Conservation (phyloP, 768 basidiomycete genomes). For the Agrocybe pediades region DNA sequence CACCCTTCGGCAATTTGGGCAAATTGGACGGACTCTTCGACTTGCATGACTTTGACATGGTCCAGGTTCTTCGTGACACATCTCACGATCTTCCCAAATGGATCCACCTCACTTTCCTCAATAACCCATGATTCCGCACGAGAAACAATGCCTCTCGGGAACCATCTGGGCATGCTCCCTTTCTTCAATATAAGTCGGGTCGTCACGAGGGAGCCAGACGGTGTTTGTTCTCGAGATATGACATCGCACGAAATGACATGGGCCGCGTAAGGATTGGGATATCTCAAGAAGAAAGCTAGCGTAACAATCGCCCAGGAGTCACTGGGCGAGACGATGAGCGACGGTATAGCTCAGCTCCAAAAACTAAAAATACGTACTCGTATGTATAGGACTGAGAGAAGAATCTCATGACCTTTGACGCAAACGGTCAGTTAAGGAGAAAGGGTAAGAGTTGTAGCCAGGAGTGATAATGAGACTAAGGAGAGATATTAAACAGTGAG, state of each 20-base stretch:
- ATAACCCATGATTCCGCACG: slow-evolving; percentile 93
- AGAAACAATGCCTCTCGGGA: slow-evolving; percentile 77
- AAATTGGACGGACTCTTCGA: slow-evolving; percentile 80
- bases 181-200: slow-evolving; percentile 92
- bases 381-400: slow-evolving; percentile 57
- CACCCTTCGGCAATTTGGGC: slow-evolving; percentile 73
- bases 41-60: slow-evolving; percentile 92
- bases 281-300: slow-evolving; percentile 91
- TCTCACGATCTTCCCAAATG: slow-evolving; percentile 71
- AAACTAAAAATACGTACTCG: slow-evolving; percentile 42
- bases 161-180: slow-evolving; percentile 92
- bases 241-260: slow-evolving; percentile 97
- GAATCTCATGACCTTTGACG: slow-evolving; percentile 49
- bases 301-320: slow-evolving; percentile 94
- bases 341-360: neutral
- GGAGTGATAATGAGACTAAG: neutral
- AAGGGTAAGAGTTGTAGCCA: slow-evolving; percentile 16
- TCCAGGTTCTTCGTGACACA: slow-evolving; percentile 90
- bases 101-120: slow-evolving; percentile 94
- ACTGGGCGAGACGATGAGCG: slow-evolving; percentile 39
- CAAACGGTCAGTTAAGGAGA: slow-evolving; percentile 23
- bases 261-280: slow-evolving; percentile 92
- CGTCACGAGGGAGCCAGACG: slow-evolving; percentile 76
- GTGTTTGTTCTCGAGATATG: slow-evolving; percentile 76
- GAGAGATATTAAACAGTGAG: neutral